These are phyloP conservation scores for Limonium bicolor DNA, from an alignment of 148 eudicot species.

Conservation along the genomic window DNA sequence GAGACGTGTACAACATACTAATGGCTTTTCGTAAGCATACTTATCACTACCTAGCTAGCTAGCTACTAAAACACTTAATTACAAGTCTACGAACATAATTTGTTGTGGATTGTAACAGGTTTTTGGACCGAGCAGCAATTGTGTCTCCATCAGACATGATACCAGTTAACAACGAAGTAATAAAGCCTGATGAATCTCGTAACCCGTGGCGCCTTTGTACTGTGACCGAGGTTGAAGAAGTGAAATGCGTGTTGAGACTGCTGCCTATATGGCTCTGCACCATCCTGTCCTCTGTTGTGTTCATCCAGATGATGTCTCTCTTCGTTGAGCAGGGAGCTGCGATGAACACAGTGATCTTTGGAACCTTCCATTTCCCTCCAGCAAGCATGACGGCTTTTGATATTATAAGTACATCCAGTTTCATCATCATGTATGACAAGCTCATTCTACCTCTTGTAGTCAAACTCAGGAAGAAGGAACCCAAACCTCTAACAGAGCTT, in stretches of 20 bases:
- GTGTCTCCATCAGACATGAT: slow-evolving; percentile 21
- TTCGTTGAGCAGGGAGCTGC: slow-evolving; percentile 63
- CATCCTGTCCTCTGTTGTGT: slow-evolving; percentile 43
- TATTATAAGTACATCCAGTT: slow-evolving; percentile 39
- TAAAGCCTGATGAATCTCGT: background rate
- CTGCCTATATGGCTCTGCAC: slow-evolving; percentile 58
- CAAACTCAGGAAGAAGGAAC: slow-evolving; percentile 24
- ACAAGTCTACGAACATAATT: background rate
- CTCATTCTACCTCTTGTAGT: slow-evolving; percentile 31
- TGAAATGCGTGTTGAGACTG: slow-evolving; percentile 41
- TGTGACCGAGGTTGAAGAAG: slow-evolving; percentile 52
- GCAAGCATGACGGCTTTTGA: slow-evolving; percentile 66
- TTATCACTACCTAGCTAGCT: background rate
- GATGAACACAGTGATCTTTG: slow-evolving; percentile 31
- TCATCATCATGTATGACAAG: slow-evolving; percentile 42
- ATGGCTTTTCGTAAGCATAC: slow-evolving; percentile 32
- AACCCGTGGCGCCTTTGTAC: slow-evolving; percentile 50
- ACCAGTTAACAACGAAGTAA: slow-evolving; percentile 3
- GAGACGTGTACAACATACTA: slow-evolving; percentile 22
- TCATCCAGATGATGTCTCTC: slow-evolving; percentile 55
- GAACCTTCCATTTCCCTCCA: slow-evolving; percentile 42
- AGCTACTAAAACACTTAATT: background rate
- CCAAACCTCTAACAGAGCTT: slow-evolving; percentile 40
- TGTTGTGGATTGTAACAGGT: slow-evolving; percentile 12
- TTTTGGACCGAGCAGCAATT: slow-evolving; percentile 44